phyloP scores from a whole-genome alignment of 352 stramenopile species.

The Phytophthora fragariae region DNA sequence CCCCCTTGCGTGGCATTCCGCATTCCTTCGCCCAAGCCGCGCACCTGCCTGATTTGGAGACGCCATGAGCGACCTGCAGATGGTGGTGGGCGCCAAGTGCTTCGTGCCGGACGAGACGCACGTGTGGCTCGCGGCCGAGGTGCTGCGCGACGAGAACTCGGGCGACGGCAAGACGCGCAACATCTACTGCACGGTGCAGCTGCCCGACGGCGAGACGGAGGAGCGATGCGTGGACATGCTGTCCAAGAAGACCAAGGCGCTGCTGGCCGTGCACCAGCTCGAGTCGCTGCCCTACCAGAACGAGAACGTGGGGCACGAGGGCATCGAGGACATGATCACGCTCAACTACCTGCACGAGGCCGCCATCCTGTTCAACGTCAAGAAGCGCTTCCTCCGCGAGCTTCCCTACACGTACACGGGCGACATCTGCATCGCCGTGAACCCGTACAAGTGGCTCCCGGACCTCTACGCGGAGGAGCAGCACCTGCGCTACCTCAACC shows the following conservation, averaged over 20 bases:
- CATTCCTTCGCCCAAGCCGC: constrained; percentile 23
- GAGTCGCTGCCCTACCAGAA: constrained; percentile 89
- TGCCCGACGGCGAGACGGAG: constrained; percentile 53
- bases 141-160: constrained; percentile 74
- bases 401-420: constrained; percentile 97
- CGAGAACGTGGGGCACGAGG: constrained; percentile 64
- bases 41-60: constrained; percentile 29
- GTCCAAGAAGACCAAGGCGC: constrained; percentile 72
- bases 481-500: constrained; percentile 78
- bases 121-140: constrained; percentile 84
- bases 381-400: constrained; percentile 79
- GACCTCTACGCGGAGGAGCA: constrained; percentile 88
- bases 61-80: constrained; percentile 59
- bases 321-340: constrained; percentile 89
- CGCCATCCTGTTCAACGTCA: constrained; percentile 91
- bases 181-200: constrained; percentile 70
- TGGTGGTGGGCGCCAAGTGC: constrained; percentile 80
- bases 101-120: constrained; percentile 88
- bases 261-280: constrained; percentile 77
- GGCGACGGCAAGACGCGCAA: constrained; percentile 69
- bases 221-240: constrained; percentile 79
- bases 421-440: constrained; percentile 98
- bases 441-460: constrained; percentile 95
- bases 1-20: constrained; percentile 28
- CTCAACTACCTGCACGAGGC: constrained; percentile 93